Evolutionary conservation across 1,284 basidiomycete genomes (phyloP).

Genomic region (Naganishia sp.): DNA sequence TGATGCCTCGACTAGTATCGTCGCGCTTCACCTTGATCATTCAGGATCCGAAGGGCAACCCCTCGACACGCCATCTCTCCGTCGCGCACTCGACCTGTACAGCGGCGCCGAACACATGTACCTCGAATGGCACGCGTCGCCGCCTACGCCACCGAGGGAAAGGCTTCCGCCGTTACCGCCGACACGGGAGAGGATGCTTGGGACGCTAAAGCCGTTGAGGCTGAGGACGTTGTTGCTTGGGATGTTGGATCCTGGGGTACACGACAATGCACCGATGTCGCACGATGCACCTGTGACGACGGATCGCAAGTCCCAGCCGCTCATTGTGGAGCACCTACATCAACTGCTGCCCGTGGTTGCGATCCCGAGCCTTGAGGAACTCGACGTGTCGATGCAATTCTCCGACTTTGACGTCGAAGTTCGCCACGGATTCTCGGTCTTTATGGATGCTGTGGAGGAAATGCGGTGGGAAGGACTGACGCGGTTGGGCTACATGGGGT

Average conservation of each 20-base stretch:
- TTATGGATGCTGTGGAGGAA: neutral
- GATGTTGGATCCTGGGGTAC: neutral
- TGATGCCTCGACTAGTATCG: neutral
- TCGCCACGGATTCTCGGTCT: neutral
- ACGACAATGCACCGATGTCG: neutral
- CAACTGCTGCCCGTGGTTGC: constrained; percentile 3
- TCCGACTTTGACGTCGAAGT: neutral
- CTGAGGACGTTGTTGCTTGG: neutral
- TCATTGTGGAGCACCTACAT: constrained; percentile 8
- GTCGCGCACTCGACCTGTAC: neutral
- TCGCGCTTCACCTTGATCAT: neutral
- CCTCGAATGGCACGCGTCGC: neutral
- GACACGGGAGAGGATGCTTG: neutral
- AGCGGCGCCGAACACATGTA: neutral
- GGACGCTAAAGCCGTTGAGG: neutral
- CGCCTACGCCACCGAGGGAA: neutral
- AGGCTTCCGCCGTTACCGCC: neutral
- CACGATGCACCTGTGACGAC: neutral
- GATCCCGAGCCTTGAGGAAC: neutral
- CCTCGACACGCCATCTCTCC: constrained; percentile 2
- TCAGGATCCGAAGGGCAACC: neutral
- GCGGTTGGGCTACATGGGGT: neutral
- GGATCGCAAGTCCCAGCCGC: neutral
- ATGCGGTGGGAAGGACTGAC: neutral
- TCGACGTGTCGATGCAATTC: constrained; percentile 3